Conservation (phyloP, 2,329 filamentous ascomycete genomes). For the Cladosporium sphaerospermum region DNA sequence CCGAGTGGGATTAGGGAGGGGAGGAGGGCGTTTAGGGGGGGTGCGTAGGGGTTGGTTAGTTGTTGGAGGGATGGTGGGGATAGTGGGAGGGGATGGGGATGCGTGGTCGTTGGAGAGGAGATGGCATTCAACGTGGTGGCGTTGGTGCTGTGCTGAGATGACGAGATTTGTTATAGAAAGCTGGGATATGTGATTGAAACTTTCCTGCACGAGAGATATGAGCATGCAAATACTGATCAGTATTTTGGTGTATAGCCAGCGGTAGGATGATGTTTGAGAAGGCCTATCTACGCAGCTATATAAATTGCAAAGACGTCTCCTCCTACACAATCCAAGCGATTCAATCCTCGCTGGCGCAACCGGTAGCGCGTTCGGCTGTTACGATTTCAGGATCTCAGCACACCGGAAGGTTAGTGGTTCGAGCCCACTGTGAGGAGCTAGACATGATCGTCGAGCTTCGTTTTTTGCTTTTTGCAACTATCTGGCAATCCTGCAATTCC, state of each 20-base stretch:
- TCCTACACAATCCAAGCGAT: neutral
- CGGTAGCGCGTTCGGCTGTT: neutral
- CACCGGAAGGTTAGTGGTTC: neutral
- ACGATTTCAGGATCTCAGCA: neutral
- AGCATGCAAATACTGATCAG: too few relatives aligned
- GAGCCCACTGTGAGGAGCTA: neutral
- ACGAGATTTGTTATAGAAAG: too few relatives aligned
- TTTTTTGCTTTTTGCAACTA: neutral
- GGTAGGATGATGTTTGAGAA: too few relatives aligned
- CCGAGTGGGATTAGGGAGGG: constrained; percentile 6
- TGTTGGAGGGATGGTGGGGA: neutral
- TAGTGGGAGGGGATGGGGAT: neutral
- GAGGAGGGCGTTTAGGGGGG: neutral
- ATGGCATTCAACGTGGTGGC: too few relatives aligned
- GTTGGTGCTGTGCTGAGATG: too few relatives aligned
- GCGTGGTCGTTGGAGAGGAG: too few relatives aligned
- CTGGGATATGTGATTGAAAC: too few relatives aligned
- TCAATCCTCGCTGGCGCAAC: neutral
- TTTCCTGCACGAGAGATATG: too few relatives aligned
- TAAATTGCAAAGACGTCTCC: too few relatives aligned
- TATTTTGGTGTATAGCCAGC: too few relatives aligned
- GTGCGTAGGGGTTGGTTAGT: neutral
- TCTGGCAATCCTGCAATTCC: too few relatives aligned
- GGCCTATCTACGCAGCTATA: too few relatives aligned
- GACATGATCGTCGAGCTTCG: neutral